Evolutionary conservation across 768 basidiomycete genomes (phyloP), one percentile per base, ranked within the genome.

Genomic region (Hericium rajendrae): DNA sequence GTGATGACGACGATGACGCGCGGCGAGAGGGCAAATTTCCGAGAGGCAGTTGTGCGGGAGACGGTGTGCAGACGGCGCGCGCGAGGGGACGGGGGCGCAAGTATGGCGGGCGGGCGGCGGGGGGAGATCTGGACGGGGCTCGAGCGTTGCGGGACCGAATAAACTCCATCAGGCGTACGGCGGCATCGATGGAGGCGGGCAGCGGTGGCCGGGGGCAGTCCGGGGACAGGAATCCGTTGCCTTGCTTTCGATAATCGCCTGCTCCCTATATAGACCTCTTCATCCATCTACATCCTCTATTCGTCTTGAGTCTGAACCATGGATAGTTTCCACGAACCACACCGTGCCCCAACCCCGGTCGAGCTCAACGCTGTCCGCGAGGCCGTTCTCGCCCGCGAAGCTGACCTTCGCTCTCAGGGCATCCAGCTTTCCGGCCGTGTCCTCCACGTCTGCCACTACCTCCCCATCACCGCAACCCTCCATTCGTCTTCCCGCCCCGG

Each of bases 391-490:
- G 71, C 76, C 9, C 85, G 94, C 67, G 88, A 95, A 71, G 78
- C 78, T 0, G 78, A 86, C 55, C 88, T 89, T 69, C 74, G 72
- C 55, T 78, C 79, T 2, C 81, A 85, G 57, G 87, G 84, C 46
- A 81, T 88, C 56, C 76, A 81, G 1, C 80, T 97, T 46, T 87
- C 86, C 4, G 94, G 94, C 2, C 82, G 94, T 46, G 88, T 97
- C 69, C 80, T 98, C 65, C 94, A 95, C 64, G 85, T 97, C 61
- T 88, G 84, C 73, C 92, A 94, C 71, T 90, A 93, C 67, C 84
- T 94, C 56, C 92, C 92, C 60, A 77, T 94, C 67, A 74, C 78
- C 50, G 82, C 85, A 26, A 81, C 86, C 38, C 78, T 89, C 66
- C 69, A 72, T 26, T 65, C 66, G 49, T 59, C 69, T 12, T 61